Conservation (phyloP, 805 yeast genomes). For the Scheffersomyces coipomensis region DNA sequence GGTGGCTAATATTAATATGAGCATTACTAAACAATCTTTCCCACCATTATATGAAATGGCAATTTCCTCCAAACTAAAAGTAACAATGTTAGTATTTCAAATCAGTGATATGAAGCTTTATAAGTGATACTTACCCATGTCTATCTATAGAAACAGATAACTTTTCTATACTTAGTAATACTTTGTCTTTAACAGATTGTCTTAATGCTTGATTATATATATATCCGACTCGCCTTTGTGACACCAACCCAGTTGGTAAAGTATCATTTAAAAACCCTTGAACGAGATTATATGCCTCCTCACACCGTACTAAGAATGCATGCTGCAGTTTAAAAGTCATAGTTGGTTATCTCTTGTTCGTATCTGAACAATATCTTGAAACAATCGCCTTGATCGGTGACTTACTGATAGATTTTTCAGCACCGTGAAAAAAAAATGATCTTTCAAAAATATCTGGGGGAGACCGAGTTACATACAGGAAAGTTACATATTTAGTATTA, state of each 20-base stretch:
- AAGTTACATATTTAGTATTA: neutral
- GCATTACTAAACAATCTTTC: conserved; percentile 90
- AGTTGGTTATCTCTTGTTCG: too few species aligned
- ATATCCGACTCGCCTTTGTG: conserved; percentile 15
- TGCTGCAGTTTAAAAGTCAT: conserved; percentile 5
- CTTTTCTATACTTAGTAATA: conserved; percentile 23
- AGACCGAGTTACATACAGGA: neutral
- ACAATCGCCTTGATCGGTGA: too few species aligned
- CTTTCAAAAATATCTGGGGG: neutral
- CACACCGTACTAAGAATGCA: conserved; percentile 20
- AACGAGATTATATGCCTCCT: conserved; percentile 31
- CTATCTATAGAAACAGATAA: conserved; percentile 25
- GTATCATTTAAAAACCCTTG: conserved; percentile 27
- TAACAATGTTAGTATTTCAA: conserved; percentile 13
- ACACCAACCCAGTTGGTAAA: conserved; percentile 24
- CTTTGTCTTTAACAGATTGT: conserved; percentile 24
- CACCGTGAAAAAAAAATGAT: too few species aligned
- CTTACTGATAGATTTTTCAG: too few species aligned
- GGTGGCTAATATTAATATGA: conserved; percentile 68
- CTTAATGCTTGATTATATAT: conserved; percentile 19
- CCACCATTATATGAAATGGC: conserved; percentile 95
- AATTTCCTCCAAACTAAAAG: conserved; percentile 42
- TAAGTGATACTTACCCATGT: conserved; percentile 26
- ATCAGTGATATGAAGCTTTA: neutral
- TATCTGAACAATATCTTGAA: too few species aligned